Base-by-base conservation (phyloP, 257 asterid genomes). In the Rehmannia glutinosa region DNA sequence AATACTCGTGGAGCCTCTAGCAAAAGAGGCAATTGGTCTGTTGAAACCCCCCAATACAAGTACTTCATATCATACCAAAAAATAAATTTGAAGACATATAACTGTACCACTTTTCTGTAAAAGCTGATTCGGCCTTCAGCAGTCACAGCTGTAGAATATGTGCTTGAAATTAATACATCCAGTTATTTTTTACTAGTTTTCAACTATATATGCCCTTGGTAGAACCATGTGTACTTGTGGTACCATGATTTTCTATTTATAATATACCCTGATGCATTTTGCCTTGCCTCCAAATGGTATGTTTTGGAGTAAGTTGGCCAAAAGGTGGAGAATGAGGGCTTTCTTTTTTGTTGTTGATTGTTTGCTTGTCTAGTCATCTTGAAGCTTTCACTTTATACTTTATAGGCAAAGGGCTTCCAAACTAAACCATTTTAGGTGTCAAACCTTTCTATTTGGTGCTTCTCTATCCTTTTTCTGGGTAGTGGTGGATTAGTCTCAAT, bases 41-140 rank as follows among this genome's bases (percentile, higher is more conserved):
- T 43, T 2, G 38, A 51, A 54, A 51, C 32, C 35, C 57, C n/a
- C 52, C n/a, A 58, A 21, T 16, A 10, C 43, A 33, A 49, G 61
- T 39, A 20, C 65, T 50, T 32, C 33, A 4, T 21, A 36, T 58
- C 38, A 24, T 59, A n/a, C 47, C 15, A 32, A 42, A 47, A 58
- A 42, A 7, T 42, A 35, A 39, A 19, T 63, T 54, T 63, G 16
- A 28, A 27, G 21, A 36, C 16, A 16, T 41, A 65, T n/a, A n/a
- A n/a, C n/a, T n/a, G n/a, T n/a, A n/a, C n/a, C n/a, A n/a, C n/a
- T 68, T 27, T 11, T 21, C 27, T 64, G 55, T 64, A 49, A 16
- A 55, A 50, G 15, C 41, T 32, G 30, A 12, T 66, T 65, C 58
- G 28, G 61, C 32, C 51, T 74, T 71, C 46, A 39, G 70, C 56